Base-by-base conservation (phyloP, 2,329 filamentous ascomycete genomes). In the Lecanicillium sp. region DNA sequence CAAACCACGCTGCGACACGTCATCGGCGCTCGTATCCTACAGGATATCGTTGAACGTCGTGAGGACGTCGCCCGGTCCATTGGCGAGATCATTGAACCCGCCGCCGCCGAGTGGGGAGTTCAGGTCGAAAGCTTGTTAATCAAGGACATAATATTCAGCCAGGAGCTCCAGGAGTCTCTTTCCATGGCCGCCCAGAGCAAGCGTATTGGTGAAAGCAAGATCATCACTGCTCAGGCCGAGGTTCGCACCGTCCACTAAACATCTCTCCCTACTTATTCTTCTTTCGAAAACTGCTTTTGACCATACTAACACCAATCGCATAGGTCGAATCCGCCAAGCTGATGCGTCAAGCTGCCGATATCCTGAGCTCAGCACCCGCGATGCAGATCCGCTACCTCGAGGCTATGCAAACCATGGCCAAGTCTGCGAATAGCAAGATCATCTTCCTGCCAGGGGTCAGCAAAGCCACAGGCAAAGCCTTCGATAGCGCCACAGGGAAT, bases 301-400 rank as follows among this genome's bases (percentile, higher is more conserved):
- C n/a, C n/a, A n/a, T n/a, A n/a, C n/a, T n/a, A n/a, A n/a, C n/a
- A n/a, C n/a, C n/a, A n/a, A n/a, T n/a, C n/a, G n/a, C n/a, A n/a
- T n/a, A n/a, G n/a, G 92, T 98, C 57, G 92, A 98, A 66, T 81
- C 82, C 38, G 90, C 92, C 64, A 95, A 95, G 65, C 71, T 96
- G 57, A 94, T 86, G 85, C 77, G 83, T 54, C 80, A 92, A 66
- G 90, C 92, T 28, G 92, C 92, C 60, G 90, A 98, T 58, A 95
- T 96, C 51, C 65, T 98, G 35, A 85, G 79, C 46, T 87, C 80
- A 13, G 90, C 90, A 0, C 92, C 92, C 3, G 92, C 92, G 51
- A 98, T 98, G 92, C 89, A 95, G 67, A 95, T 95, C 67, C 74
- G 89, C 49, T 96, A 96, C 63, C 83, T 98, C 49, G 92, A 98